Evolutionary conservation across 441 rosid species (phyloP).

Genomic region (Pelargonium fulgidum): DNA sequence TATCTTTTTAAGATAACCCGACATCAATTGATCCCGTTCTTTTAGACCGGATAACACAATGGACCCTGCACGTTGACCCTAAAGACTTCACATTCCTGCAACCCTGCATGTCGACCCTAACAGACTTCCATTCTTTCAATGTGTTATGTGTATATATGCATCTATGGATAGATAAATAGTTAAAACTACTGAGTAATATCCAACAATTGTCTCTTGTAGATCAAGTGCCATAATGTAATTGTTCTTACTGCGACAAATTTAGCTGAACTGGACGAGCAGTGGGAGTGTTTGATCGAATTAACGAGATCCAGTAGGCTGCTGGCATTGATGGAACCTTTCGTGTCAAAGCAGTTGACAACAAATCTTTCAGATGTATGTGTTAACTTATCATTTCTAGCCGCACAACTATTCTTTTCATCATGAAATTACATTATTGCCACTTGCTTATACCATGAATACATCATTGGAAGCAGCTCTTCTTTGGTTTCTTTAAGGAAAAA

Average conservation of each 20-base stretch:
- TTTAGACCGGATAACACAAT: too few relatives aligned
- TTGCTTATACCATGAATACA: too few relatives aligned
- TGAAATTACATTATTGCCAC: neutral
- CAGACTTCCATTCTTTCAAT: too few relatives aligned
- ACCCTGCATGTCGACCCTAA: too few relatives aligned
- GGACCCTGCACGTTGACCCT: too few relatives aligned
- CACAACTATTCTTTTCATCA: neutral
- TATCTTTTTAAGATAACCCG: too few relatives aligned
- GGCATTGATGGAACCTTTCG: constrained; percentile 43
- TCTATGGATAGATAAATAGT: constrained; percentile 4
- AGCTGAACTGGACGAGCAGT: constrained; percentile 66
- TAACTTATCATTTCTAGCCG: neutral
- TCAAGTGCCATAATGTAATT: constrained; percentile 73
- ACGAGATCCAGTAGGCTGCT: constrained; percentile 40
- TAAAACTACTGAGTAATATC: neutral
- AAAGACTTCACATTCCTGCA: too few relatives aligned
- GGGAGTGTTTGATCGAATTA: constrained; percentile 71
- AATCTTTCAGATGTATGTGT: constrained; percentile 22
- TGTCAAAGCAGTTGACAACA: constrained; percentile 44
- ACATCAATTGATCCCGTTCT: too few relatives aligned
- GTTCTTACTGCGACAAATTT: constrained; percentile 64
- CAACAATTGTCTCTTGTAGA: constrained; percentile 35
- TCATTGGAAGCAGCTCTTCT: neutral
- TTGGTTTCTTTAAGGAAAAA: neutral
- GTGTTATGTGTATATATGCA: neutral